Evolutionary conservation across 345 rosid species (phyloP).

Genomic region (Reutealis trisperma): DNA sequence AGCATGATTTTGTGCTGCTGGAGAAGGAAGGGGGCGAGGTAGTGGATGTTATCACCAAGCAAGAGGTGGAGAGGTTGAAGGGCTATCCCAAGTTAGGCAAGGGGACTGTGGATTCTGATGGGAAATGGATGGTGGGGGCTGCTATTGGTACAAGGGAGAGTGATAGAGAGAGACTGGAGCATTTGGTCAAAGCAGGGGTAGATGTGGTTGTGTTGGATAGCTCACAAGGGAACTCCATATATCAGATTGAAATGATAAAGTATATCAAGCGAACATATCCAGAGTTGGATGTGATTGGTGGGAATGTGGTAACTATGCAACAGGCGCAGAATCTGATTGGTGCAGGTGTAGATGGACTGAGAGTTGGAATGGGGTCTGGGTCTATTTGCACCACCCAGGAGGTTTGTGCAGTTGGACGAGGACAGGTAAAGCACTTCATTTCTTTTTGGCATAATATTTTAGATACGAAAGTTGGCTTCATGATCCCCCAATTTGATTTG

Average conservation of each 20-base stretch:
- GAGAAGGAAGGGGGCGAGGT: conserved; percentile 55
- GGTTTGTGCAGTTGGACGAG: conserved; percentile 94
- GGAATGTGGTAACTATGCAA: conserved; percentile 81
- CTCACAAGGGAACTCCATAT: conserved; percentile 89
- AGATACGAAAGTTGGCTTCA: no score
- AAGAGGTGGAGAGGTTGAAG: conserved; percentile 71
- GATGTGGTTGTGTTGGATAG: conserved; percentile 81
- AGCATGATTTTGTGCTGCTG: conserved; percentile 53
- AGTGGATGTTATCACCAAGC: conserved; percentile 63
- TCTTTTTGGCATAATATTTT: not conserved
- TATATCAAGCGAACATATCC: conserved; percentile 66
- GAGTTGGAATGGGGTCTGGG: conserved; percentile 98
- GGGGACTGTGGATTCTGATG: conserved; percentile 68
- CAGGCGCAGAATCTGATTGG: conserved; percentile 88
- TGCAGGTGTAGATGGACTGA: conserved; percentile 77
- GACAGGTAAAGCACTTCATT: conserved; percentile 57
- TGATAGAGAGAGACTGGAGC: conserved; percentile 80
- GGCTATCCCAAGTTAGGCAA: conserved; percentile 68
- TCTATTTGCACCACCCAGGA: conserved; percentile 96
- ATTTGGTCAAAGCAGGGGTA: conserved; percentile 65
- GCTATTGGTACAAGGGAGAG: conserved; percentile 79
- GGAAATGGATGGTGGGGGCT: conserved; percentile 93
- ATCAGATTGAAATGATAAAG: conserved; percentile 88
- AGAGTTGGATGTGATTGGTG: conserved; percentile 80
- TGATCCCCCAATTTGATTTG: not conserved